These are phyloP conservation scores for Hypoxylon subgilvum DNA, from an alignment of 495 filamentous ascomycete species.

Conservation along the genomic window DNA sequence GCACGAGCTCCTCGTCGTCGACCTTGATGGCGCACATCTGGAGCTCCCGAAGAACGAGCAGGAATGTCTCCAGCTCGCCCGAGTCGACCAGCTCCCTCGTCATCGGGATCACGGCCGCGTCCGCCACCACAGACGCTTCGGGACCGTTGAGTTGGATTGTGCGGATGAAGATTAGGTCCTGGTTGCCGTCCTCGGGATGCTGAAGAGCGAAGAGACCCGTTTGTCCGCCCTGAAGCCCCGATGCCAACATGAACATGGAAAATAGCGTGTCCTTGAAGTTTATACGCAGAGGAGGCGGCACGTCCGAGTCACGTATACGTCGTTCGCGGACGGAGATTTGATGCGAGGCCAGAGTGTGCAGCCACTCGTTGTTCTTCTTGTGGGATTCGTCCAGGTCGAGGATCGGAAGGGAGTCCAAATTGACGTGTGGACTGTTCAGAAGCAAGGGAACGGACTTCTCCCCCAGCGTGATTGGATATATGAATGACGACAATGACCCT, in stretches of 20 bases:
- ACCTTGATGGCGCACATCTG: conserved; percentile 43
- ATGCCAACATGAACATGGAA: conserved; percentile 51
- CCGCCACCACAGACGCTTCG: conserved; percentile 52
- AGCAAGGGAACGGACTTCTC: conserved; percentile 31
- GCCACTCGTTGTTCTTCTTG: conserved; percentile 40
- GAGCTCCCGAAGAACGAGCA: conserved; percentile 34
- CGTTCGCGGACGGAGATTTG: conserved; percentile 53
- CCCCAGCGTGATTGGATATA: conserved; percentile 39
- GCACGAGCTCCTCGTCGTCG: conserved; percentile 50
- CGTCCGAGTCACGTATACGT: conserved; percentile 32
- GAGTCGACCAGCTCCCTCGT: conserved; percentile 33
- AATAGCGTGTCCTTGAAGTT: conserved; percentile 59
- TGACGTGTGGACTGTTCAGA: conserved; percentile 50
- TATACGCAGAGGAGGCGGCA: conserved; percentile 34
- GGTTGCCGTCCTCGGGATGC: conserved; percentile 37
- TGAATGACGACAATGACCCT: conserved; percentile 25
- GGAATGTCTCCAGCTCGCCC: conserved; percentile 39
- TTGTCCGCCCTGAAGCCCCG: conserved; percentile 48
- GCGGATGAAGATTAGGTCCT: conserved; percentile 50
- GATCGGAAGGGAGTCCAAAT: conserved; percentile 51
- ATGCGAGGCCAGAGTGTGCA: conserved; percentile 44
- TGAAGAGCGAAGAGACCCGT: conserved; percentile 48
- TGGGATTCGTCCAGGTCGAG: conserved; percentile 37
- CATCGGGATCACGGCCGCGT: conserved; percentile 56
- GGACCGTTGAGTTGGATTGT: conserved; percentile 50